Evolutionary conservation across 2,329 filamentous ascomycete species (phyloP), one percentile per base, ranked within the genome.

Genomic region (Phaeoacremonium minimum): DNA sequence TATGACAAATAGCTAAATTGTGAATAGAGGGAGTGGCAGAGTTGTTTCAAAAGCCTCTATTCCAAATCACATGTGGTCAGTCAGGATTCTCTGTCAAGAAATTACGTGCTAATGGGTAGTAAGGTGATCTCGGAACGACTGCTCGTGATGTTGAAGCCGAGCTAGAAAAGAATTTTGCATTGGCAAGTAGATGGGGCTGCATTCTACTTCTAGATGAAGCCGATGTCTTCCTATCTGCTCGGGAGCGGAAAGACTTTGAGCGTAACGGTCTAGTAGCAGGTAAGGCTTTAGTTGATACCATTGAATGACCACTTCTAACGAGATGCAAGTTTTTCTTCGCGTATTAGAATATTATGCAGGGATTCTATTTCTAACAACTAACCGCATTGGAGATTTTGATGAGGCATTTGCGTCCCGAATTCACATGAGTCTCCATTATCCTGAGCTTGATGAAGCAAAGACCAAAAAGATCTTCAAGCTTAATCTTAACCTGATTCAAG

Each of bases 341-440:
- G 50, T 59, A 0, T 46, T 68, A 1, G 64, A 67, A 37, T 67
- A 66, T 45, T 67, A 64, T 36, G 41, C 47, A 3, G 64, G 65
- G 1, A 61, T 69, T 33, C 46, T 69, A 1, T 64, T 64, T 44
- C 51, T 71, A 7, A 71, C 67, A 0, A 71, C 66, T 6, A 71
- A 71, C 46, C 58, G 64, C 3, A 60, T 69, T 2, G 63, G 63
- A 2, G 49, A 50, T 6, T 58, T 71, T n/a, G 67, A 71, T 40
- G 63, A 67, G 32, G 66, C 66, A 2, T 67, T 67, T 45, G 52
- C 53, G 28, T 66, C 63, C 1, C 52, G 63, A 0, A 56, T 69
- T 17, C 59, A 67, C 32, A 41, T 62, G 7, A 55, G 45, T 9
- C 47, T 66, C 0, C 58, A 55, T 32, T 66, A 64, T 37, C 55